phyloP scores from a whole-genome alignment of 2,329 filamentous ascomycete species.

The Colletotrichum navitas region DNA sequence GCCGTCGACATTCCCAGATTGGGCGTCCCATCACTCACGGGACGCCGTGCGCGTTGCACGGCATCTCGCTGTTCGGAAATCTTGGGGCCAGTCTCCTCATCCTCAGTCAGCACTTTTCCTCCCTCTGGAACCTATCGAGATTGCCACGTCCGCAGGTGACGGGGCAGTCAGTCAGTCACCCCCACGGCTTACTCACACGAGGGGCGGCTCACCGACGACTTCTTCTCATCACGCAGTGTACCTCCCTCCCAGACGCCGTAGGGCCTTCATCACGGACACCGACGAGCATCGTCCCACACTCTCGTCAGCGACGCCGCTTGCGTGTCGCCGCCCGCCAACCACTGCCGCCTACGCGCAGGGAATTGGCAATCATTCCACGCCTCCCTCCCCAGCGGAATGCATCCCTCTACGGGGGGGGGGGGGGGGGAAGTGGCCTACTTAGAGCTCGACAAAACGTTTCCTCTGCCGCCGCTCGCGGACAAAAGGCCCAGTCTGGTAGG shows the following conservation, averaged over 20 bases:
- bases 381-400: neutral
- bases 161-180: neutral
- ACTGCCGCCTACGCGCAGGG: neutral
- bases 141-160: no score
- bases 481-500: neutral
- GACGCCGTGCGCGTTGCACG: neutral
- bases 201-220: neutral
- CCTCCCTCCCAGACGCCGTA: neutral
- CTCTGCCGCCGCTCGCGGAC: no score
- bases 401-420: neutral
- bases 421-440: no score
- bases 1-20: neutral
- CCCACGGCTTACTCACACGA: neutral
- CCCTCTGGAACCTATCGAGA: neutral
- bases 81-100: neutral
- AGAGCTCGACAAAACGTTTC: no score
- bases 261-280: neutral
- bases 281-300: neutral
- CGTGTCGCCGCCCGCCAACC: conserved; percentile 7
- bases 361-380: conserved; percentile 5
- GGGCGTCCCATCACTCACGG: neutral
- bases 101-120: neutral
- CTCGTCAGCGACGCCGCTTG: neutral
- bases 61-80: neutral
- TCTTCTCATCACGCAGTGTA: neutral